Percentiles rank a stretch among this genome's conserved stretches.
Evolutionary conservation across 2,329 filamentous ascomycete genomes (phyloP).

Genomic region (Phyllosticta paracitricarpa): DNA sequence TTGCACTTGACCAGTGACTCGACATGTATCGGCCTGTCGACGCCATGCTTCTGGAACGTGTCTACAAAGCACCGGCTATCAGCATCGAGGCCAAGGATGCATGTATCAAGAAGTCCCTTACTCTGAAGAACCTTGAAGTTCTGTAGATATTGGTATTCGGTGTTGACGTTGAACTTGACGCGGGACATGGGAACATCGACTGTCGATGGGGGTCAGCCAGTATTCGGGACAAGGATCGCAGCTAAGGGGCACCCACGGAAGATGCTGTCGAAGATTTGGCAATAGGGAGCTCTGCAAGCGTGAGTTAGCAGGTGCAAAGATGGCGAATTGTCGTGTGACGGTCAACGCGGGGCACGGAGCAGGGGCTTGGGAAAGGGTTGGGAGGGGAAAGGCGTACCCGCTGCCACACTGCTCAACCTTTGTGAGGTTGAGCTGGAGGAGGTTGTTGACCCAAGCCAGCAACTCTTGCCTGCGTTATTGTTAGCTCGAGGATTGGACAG

Average conservation of each 20-base stretch:
- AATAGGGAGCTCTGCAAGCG: conserved; percentile 67
- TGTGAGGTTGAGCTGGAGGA: conserved; percentile 92
- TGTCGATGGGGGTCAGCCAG: conserved; percentile 19
- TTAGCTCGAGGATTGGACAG: conserved; percentile 13
- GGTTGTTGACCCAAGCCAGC: conserved; percentile 91
- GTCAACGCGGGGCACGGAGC: neutral
- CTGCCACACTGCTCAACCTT: conserved; percentile 99
- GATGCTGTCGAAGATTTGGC: conserved; percentile 97
- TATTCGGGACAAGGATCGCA: neutral
- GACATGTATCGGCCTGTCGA: conserved; percentile 86
- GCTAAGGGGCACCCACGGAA: conserved; percentile 49
- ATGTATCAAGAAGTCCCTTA: conserved; percentile 37
- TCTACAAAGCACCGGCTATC: conserved; percentile 42
- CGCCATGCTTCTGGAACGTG: conserved; percentile 70
- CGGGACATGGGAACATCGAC: conserved; percentile 87
- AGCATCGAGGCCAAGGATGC: neutral
- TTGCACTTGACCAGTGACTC: conserved; percentile 91
- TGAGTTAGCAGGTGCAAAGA: neutral
- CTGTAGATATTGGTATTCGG: conserved; percentile 93
- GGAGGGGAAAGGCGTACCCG: conserved; percentile 53
- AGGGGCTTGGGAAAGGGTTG: conserved; percentile 13
- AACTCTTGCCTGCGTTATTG: conserved; percentile 70
- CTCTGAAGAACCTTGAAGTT: conserved; percentile 98
- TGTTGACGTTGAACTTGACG: conserved; percentile 97
- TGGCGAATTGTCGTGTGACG: neutral